Evolutionary conservation across 805 yeast genomes (phyloP).

Genomic region (Candida railenensis): DNA sequence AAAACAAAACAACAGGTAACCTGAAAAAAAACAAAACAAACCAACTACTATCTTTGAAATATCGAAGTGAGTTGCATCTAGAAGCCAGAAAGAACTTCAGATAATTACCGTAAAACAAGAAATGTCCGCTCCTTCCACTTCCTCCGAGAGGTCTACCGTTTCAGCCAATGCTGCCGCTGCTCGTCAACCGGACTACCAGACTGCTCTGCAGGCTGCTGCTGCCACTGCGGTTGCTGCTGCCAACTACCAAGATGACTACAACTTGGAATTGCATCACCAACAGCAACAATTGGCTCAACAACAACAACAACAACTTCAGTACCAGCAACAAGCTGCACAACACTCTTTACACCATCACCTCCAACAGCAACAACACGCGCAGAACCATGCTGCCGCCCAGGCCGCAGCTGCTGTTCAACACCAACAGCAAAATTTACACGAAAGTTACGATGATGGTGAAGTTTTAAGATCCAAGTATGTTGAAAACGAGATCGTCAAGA

Average conservation of each 20-base stretch:
- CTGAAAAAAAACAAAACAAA: not conserved
- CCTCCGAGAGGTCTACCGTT: constrained; percentile 27
- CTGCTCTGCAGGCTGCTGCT: constrained; percentile 8
- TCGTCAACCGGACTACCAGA: constrained; percentile 9
- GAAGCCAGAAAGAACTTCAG: too few relatives aligned
- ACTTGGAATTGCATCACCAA: constrained; percentile 10
- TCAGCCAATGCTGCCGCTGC: constrained; percentile 8
- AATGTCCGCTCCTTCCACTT: constrained; percentile 33
- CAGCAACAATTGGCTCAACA: constrained; percentile 10
- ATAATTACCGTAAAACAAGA: not conserved
- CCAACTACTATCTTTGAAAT: not conserved
- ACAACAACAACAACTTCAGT: constrained; percentile 10
- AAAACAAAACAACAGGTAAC: not conserved
- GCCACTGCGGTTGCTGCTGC: constrained; percentile 17
- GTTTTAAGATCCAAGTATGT: constrained; percentile 22
- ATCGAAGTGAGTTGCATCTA: not conserved
- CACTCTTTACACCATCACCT: constrained; percentile 8
- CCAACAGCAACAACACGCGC: constrained; percentile 6
- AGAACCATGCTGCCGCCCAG: constrained; percentile 9
- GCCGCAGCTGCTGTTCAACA: constrained; percentile 19
- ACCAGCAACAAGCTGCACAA: constrained; percentile 9
- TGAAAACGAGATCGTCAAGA: constrained; percentile 32
- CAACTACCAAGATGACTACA: constrained; percentile 14
- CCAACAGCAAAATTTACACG: constrained; percentile 7
- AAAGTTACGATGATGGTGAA: constrained; percentile 8